Conservation (phyloP, 345 rosid genomes). For the Bruguiera sexangula region DNA sequence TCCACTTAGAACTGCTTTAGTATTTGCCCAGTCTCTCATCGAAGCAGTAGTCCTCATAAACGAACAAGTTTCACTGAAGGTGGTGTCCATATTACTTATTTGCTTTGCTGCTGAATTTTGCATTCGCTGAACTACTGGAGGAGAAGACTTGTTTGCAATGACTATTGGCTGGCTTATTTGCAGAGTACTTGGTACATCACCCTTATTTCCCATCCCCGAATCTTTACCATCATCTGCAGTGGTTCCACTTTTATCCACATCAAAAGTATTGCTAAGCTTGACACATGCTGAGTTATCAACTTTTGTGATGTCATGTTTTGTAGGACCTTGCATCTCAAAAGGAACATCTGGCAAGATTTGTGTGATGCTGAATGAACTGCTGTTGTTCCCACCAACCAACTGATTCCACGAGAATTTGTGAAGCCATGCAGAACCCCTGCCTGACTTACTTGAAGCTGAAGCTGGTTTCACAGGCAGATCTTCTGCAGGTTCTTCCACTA, state of each 20-base stretch:
- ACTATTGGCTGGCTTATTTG: slow-evolving; percentile 18
- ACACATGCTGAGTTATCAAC: slow-evolving; percentile 5
- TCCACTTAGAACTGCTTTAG: slow-evolving; percentile 57
- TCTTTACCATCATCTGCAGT: slow-evolving; percentile 7
- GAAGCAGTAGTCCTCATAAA: slow-evolving; percentile 78
- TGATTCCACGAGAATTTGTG: slow-evolving; percentile 83
- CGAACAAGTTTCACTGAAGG: slow-evolving; percentile 49
- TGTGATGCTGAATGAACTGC: slow-evolving; percentile 56
- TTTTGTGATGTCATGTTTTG: slow-evolving; percentile 15
- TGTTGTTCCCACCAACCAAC: slow-evolving; percentile 43
- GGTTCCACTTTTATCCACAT: slow-evolving; percentile 10
- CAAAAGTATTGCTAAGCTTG: slow-evolving; percentile 21
- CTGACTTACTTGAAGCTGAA: slow-evolving; percentile 31
- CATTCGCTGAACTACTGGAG: slow-evolving; percentile 22
- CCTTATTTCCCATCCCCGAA: slow-evolving; percentile 9
- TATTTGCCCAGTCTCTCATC: slow-evolving; percentile 63
- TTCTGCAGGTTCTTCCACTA: slow-evolving; percentile 20
- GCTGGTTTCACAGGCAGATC: slow-evolving; percentile 20
- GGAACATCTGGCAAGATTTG: slow-evolving; percentile 46
- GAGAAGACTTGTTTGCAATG: slow-evolving; percentile 18
- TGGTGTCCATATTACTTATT: slow-evolving; percentile 11
- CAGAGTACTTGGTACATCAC: slow-evolving; percentile 11
- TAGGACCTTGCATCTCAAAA: slow-evolving; percentile 27
- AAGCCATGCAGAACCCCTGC: slow-evolving; percentile 75
- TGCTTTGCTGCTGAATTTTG: slow-evolving; percentile 14